phyloP scores from a whole-genome alignment of 179 eudicot species.

The Nepenthes alata region DNA sequence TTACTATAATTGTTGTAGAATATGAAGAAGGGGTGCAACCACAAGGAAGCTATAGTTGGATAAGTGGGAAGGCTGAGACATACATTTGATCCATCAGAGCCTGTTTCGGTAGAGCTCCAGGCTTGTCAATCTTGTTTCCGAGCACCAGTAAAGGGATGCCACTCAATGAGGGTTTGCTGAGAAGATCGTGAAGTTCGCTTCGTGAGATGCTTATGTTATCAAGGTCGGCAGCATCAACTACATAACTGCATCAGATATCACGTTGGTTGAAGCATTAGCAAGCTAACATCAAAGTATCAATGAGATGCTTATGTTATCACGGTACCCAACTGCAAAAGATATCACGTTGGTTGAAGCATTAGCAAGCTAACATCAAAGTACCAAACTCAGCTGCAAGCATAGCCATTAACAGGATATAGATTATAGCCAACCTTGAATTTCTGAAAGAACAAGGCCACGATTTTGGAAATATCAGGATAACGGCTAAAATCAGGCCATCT shows the following conservation, averaged over 20 bases:
- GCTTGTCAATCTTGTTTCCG: constrained; percentile 92
- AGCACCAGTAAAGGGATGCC: constrained; percentile 94
- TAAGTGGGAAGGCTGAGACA: constrained; percentile 8
- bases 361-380: too few relatives aligned
- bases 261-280: background rate
- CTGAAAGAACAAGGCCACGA: too few relatives aligned
- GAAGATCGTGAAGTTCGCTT: constrained; percentile 89
- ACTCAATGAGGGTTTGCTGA: constrained; percentile 63
- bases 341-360: background rate
- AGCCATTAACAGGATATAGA: too few relatives aligned
- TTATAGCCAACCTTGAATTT: too few relatives aligned
- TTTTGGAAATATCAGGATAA: too few relatives aligned
- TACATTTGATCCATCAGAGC: constrained; percentile 87
- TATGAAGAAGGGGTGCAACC: too few relatives aligned
- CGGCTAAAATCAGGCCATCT: too few relatives aligned
- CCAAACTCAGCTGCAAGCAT: too few relatives aligned
- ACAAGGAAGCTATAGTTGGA: too few relatives aligned
- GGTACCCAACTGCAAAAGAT: constrained; percentile 15
- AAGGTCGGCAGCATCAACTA: constrained; percentile 93
- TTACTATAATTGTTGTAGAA: too few relatives aligned
- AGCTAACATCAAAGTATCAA: too few relatives aligned
- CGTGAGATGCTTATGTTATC: constrained; percentile 78
- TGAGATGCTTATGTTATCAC: constrained; percentile 74
- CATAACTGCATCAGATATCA: constrained; percentile 51
- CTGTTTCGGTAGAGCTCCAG: constrained; percentile 67